A percentile compares a stretch with the other conserved stretches of the same genome.
Evolutionary conservation across 768 basidiomycete species (phyloP).

Genomic region (Paxillus ammoniavirescens): DNA sequence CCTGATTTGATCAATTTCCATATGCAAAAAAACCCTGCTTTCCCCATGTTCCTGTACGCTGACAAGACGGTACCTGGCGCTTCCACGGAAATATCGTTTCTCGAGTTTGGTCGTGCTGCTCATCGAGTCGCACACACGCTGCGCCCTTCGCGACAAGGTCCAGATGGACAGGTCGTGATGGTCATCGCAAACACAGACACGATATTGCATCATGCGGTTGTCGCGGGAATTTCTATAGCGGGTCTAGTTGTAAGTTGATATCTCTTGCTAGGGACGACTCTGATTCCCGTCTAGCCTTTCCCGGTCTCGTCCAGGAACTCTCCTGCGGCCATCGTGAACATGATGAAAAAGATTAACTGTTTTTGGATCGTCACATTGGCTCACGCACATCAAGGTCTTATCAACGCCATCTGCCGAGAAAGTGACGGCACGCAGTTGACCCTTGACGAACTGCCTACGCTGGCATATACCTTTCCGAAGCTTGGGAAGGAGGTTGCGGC

Average conservation of each 20-base stretch:
- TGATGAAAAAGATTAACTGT: constrained; percentile 25
- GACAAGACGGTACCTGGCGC: constrained; percentile 6
- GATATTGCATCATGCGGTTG: constrained; percentile 32
- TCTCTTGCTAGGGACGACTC: constrained; percentile 27
- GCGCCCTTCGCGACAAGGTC: constrained; percentile 30
- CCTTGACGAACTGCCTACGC: constrained; percentile 18
- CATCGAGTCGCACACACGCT: constrained; percentile 40
- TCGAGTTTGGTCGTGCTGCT: constrained; percentile 29
- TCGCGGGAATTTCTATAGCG: constrained; percentile 37
- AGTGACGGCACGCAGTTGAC: background rate
- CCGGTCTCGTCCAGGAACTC: constrained; percentile 42
- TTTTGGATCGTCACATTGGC: constrained; percentile 16
- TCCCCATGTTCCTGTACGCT: constrained; percentile 13
- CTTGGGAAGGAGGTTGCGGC: constrained; percentile 32
- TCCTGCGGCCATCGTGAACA: constrained; percentile 33
- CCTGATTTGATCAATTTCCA: constrained; percentile 24
- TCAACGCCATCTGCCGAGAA: constrained; percentile 8
- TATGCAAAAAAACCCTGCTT: constrained; percentile 13
- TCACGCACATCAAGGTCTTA: constrained; percentile 17
- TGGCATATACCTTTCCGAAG: constrained; percentile 37
- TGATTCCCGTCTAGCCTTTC: constrained; percentile 28
- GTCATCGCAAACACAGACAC: constrained; percentile 31
- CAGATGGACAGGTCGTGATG: constrained; percentile 20
- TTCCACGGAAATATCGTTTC: constrained; percentile 15
- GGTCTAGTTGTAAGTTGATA: constrained; percentile 31